These are phyloP conservation scores for Pelargonium nanum DNA, from an alignment of 345 rosid species.

Conservation along the genomic window DNA sequence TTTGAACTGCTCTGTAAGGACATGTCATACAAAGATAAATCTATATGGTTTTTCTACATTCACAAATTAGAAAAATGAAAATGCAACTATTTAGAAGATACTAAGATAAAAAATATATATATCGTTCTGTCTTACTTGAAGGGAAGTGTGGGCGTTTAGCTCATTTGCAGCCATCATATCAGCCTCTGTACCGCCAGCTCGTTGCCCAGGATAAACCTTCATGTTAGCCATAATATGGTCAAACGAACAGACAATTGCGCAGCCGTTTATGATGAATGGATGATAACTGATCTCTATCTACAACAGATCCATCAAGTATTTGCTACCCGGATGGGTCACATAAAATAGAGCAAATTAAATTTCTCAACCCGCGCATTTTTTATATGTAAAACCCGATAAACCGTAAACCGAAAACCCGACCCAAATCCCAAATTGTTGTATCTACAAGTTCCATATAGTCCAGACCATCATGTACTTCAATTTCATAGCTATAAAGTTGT, in stretches of 20 bases:
- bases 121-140: slow-evolving; percentile 47
- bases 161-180: slow-evolving; percentile 99
- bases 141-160: slow-evolving; percentile 71
- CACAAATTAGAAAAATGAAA: slow-evolving; percentile 4
- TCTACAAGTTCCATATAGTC: too few relatives aligned
- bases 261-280: background rate
- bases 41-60: background rate
- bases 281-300: background rate
- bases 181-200: slow-evolving; percentile 75
- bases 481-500: too few relatives aligned
- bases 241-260: background rate
- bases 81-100: background rate
- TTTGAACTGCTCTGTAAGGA: slow-evolving; percentile 47
- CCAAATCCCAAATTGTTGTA: too few relatives aligned
- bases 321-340: too few relatives aligned
- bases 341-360: too few relatives aligned
- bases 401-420: too few relatives aligned
- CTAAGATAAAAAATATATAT: background rate
- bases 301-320: background rate
- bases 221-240: slow-evolving; percentile 10
- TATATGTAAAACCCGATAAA: too few relatives aligned
- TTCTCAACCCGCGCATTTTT: too few relatives aligned
- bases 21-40: background rate
- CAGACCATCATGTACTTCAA: too few relatives aligned
- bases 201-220: slow-evolving; percentile 86